Conservation (phyloP, 176 grass and related monocot genomes). For the Oryza meridionalis region DNA sequence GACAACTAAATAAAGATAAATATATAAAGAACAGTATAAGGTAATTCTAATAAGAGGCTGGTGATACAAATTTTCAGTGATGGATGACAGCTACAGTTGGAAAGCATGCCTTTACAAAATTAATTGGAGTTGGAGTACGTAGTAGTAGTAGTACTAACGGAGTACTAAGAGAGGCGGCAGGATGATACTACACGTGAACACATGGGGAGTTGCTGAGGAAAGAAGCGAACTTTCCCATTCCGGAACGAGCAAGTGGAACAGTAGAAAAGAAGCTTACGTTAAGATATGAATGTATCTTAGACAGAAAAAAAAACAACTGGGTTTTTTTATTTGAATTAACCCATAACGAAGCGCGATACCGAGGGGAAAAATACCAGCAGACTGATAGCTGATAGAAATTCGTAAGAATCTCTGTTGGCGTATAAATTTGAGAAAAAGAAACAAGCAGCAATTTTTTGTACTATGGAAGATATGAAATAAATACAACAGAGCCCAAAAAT, state of each 20-base stretch:
- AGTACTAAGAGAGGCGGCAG: background rate
- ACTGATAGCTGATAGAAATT: background rate
- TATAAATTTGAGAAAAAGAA: background rate
- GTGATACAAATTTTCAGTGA: background rate
- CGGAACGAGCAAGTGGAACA: constrained; percentile 43
- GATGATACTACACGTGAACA: constrained; percentile 56
- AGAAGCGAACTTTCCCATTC: constrained; percentile 64
- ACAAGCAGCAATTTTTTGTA: background rate
- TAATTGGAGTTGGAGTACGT: background rate
- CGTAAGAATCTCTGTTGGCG: background rate
- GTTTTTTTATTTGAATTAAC: background rate
- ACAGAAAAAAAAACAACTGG: constrained; percentile 24
- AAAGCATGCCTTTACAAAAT: constrained; percentile 17
- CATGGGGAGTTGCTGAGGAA: constrained; percentile 53
- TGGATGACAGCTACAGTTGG: constrained; percentile 41
- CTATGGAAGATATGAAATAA: background rate
- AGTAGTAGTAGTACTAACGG: background rate
- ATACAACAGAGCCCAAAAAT: background rate
- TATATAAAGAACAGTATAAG: background rate
- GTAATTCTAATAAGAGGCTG: constrained; percentile 13
- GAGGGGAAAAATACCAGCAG: constrained; percentile 18
- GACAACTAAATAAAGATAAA: constrained; percentile 21
- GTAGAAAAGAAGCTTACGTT: constrained; percentile 50
- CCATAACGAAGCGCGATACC: constrained; percentile 1
- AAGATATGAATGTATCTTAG: constrained; percentile 35